These are phyloP conservation scores for Dothideomycetes sp. DNA, from an alignment of 2,329 filamentous ascomycete genomes.

Conservation along the genomic window DNA sequence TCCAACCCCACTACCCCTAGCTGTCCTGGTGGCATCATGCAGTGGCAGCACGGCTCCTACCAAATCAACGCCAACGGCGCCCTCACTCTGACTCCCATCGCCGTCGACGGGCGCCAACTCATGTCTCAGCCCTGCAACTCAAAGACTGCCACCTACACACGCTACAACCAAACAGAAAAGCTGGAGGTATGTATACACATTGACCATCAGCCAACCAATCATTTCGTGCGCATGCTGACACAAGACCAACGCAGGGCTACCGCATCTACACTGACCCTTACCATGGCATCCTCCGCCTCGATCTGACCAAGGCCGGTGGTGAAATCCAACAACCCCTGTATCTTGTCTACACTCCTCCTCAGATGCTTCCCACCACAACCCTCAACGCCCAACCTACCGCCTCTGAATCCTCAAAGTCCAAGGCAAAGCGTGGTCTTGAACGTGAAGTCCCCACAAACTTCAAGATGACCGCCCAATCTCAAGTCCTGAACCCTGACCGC, in stretches of 20 bases:
- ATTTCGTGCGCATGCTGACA: neutral
- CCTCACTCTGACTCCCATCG: slow-evolving; percentile 51
- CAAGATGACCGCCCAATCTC: slow-evolving; percentile 24
- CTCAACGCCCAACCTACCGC: slow-evolving; percentile 46
- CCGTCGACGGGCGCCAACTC: slow-evolving; percentile 58
- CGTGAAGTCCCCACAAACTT: slow-evolving; percentile 32
- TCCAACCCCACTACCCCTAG: slow-evolving; percentile 46
- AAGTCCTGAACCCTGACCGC: slow-evolving; percentile 33
- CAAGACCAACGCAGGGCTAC: slow-evolving; percentile 30
- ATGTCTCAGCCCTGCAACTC: slow-evolving; percentile 55
- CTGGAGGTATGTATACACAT: slow-evolving; percentile 43
- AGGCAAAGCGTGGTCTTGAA: slow-evolving; percentile 20
- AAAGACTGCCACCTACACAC: slow-evolving; percentile 48
- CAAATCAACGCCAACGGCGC: slow-evolving; percentile 48
- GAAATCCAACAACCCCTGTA: slow-evolving; percentile 60
- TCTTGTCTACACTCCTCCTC: slow-evolving; percentile 51
- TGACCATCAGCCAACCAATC: neutral
- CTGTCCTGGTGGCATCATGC: slow-evolving; percentile 57
- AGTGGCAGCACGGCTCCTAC: slow-evolving; percentile 64
- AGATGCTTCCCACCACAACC: slow-evolving; percentile 61
- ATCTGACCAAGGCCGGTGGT: slow-evolving; percentile 56
- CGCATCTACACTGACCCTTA: slow-evolving; percentile 48
- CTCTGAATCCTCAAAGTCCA: slow-evolving; percentile 22
- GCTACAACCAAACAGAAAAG: slow-evolving; percentile 56
- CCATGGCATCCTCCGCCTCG: slow-evolving; percentile 52